phyloP scores from a whole-genome alignment of 2,329 filamentous ascomycete species.

The Botrytis medusae region DNA sequence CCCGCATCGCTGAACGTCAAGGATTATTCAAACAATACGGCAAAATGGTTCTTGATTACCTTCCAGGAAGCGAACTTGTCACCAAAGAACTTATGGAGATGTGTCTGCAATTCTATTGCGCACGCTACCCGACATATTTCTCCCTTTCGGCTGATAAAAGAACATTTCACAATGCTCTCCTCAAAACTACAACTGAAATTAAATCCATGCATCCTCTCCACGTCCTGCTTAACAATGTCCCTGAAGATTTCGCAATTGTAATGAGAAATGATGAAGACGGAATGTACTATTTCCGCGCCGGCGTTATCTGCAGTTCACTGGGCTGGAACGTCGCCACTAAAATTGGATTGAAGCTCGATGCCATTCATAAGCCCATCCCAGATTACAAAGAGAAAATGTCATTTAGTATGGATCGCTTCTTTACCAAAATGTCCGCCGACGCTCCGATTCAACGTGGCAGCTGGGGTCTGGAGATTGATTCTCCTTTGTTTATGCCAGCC shows the following conservation, averaged over 20 bases:
- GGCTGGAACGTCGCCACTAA: constrained; percentile 79
- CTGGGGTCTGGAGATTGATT: constrained; percentile 77
- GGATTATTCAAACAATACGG: constrained; percentile 64
- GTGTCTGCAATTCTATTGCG: constrained; percentile 74
- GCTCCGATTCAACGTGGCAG: constrained; percentile 80
- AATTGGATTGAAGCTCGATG: constrained; percentile 66
- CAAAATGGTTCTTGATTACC: constrained; percentile 60
- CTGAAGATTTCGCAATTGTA: constrained; percentile 81
- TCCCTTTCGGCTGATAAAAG: constrained; percentile 53
- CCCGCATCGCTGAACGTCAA: constrained; percentile 67
- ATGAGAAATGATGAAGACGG: constrained; percentile 70
- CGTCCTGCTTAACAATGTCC: constrained; percentile 73
- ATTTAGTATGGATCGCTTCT: constrained; percentile 82
- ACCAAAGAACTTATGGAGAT: constrained; percentile 90
- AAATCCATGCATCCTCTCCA: constrained; percentile 62
- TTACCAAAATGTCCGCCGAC: constrained; percentile 72
- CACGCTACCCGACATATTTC: constrained; percentile 76
- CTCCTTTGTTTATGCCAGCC: constrained; percentile 73
- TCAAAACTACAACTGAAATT: constrained; percentile 63
- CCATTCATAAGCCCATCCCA: constrained; percentile 73
- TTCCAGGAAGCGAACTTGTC: constrained; percentile 75
- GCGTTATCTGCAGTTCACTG: constrained; percentile 73
- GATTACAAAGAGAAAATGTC: constrained; percentile 88
- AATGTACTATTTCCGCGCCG: constrained; percentile 71
- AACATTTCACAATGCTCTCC: constrained; percentile 66